These are phyloP conservation scores for Lodderomyces theae DNA, from an alignment of 1,139 yeast genomes.

Conservation along the genomic window DNA sequence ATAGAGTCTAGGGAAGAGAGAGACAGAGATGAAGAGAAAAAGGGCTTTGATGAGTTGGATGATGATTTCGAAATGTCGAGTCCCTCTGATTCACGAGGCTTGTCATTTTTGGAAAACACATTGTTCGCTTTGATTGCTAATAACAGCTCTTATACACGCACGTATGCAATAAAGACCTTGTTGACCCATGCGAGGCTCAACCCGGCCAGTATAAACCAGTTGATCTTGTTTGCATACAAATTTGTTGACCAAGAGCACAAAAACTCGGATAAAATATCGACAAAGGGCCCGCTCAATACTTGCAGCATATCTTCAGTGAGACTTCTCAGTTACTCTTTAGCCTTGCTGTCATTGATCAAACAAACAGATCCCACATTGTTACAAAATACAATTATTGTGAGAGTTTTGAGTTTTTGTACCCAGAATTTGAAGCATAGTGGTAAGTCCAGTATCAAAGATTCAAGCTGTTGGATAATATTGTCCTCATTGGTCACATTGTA, in stretches of 20 bases:
- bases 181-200: constrained; percentile 31
- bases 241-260: constrained; percentile 35
- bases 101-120: constrained; percentile 28
- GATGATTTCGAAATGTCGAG: constrained; percentile 16
- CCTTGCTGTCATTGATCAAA: constrained; percentile 37
- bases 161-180: constrained; percentile 34
- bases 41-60: constrained; percentile 10
- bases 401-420: constrained; percentile 47
- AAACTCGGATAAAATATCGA: constrained; percentile 17
- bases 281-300: constrained; percentile 20
- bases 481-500: constrained; percentile 76
- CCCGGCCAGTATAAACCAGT: constrained; percentile 36
- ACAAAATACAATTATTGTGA: constrained; percentile 43
- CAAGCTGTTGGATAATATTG: constrained; percentile 67
- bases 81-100: constrained; percentile 20
- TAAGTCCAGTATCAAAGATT: constrained; percentile 21
- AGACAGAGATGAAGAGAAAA: constrained; percentile 12
- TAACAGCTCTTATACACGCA: constrained; percentile 34
- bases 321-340: constrained; percentile 35
- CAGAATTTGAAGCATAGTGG: constrained; percentile 44
- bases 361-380: constrained; percentile 36
- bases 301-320: constrained; percentile 23
- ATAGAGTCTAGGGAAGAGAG: constrained; percentile 23
- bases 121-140: constrained; percentile 35
- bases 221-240: constrained; percentile 33